Evolutionary conservation across 306 rosid species (phyloP).

Genomic region (Dalbergia oliveri): DNA sequence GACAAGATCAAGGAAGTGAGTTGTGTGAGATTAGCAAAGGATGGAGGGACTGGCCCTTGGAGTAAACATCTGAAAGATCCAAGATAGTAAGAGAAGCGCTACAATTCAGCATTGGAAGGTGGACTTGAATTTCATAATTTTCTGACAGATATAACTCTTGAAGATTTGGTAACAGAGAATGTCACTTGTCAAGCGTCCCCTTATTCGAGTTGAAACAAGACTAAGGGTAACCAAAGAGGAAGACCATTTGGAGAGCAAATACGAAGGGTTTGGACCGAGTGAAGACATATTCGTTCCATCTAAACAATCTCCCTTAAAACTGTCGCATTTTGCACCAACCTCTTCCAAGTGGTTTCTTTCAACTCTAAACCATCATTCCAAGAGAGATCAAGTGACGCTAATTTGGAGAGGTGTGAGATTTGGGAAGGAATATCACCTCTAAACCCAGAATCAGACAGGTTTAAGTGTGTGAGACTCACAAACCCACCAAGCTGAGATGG

Average conservation of each 20-base stretch:
- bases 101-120: neutral
- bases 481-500: neutral
- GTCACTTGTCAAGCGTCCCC: neutral
- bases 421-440: constrained; percentile 7
- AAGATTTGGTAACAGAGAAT: constrained; percentile 18
- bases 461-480: constrained; percentile 11
- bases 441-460: neutral
- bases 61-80: neutral
- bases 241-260: constrained; percentile 1
- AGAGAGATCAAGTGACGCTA: constrained; percentile 26
- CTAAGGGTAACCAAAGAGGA: constrained; percentile 35
- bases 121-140: neutral
- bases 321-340: neutral
- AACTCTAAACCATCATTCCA: neutral
- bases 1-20: no score
- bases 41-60: no score
- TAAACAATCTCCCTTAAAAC: neutral
- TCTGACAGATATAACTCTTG: neutral
- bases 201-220: rapidly evolving
- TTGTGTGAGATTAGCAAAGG: no score
- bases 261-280: neutral
- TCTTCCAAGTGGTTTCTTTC: neutral
- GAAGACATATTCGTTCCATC: neutral
- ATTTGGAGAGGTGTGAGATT: constrained; percentile 26
- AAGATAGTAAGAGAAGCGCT: neutral